Base-by-base conservation (phyloP, 2,329 filamentous ascomycete genomes). In the Immersiporthe knoxdaviesiana region DNA sequence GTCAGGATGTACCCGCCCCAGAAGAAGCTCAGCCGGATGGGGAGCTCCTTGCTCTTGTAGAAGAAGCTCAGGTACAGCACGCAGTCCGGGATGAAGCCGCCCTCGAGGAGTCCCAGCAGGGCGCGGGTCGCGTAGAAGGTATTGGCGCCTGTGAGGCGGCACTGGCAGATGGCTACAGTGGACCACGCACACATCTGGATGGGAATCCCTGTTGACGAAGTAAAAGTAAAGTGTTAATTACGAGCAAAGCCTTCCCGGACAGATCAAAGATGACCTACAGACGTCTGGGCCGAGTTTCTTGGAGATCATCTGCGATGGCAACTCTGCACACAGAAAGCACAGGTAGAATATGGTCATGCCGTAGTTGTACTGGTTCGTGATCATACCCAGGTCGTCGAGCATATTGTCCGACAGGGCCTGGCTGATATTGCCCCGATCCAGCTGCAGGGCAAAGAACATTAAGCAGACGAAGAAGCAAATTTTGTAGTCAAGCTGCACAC, bases 61-160 rank as follows among this genome's bases (percentile, higher is more conserved):
- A 90, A 92, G 77, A 92, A 92, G 12, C 85, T 88, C 5, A 91
- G 80, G 76, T 90, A 91, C 0, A 89, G 79, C 52, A 90, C 84
- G 30, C 85, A 85, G 70, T 89, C 87, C 0, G 75, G 73, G 62
- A 80, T 77, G 70, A 75, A 80, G 68, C 75, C 77, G 63, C 78
- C 82, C 72, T 81, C 82, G 37, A 84, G 78, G 21, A 82, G 72
- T 0, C 82, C 82, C 0, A 84, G 74, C 1, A 84, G 74, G 2
- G 78, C 79, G 11, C 82, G 77, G 24, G 77, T 79, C 10, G 79
- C 78, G 60, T 77, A 82, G 69, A 83, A 84, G 0, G 79, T 80
- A 1, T 76, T 77, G 14, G 78, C 79, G 2, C 82, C 83, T 16
- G 77, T 78, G 14, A 85, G 72, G 56, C 81, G 82, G 32, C 79